phyloP scores from a whole-genome alignment of 129 eudicot species.

The Smallanthus sonchifolius region DNA sequence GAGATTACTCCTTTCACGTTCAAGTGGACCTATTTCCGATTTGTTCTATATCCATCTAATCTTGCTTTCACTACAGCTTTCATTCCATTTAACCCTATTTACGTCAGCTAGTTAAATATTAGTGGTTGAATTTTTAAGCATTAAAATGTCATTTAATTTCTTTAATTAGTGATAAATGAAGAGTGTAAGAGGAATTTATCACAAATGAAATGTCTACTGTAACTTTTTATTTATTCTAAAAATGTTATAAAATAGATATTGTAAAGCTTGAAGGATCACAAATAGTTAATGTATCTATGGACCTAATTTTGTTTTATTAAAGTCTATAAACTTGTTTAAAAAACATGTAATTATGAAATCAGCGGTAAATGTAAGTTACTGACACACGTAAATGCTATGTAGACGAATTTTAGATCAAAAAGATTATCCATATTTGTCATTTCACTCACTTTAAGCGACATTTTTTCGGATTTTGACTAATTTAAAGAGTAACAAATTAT shows the following conservation, averaged over 20 bases:
- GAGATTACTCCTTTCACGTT: slow-evolving; percentile 7
- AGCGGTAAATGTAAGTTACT: no score
- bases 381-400: no score
- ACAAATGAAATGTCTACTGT: background rate
- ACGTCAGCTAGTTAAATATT: background rate
- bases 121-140: background rate
- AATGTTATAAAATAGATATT: background rate
- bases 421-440: no score
- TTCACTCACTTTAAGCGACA: no score
- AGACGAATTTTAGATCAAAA: no score
- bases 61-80: background rate
- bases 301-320: no score
- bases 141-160: background rate
- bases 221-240: background rate
- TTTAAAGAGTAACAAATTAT: no score
- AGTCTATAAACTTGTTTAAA: no score
- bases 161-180: background rate
- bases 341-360: no score
- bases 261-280: no score
- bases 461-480: no score
- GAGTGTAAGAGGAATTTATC: background rate
- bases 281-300: no score
- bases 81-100: background rate
- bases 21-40: slow-evolving; percentile 5
- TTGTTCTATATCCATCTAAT: background rate